Percentiles rank a stretch among this genome's conserved stretches.
phyloP scores from a whole-genome alignment of 2,329 filamentous ascomycete genomes.

The Colletotrichum paranaense region DNA sequence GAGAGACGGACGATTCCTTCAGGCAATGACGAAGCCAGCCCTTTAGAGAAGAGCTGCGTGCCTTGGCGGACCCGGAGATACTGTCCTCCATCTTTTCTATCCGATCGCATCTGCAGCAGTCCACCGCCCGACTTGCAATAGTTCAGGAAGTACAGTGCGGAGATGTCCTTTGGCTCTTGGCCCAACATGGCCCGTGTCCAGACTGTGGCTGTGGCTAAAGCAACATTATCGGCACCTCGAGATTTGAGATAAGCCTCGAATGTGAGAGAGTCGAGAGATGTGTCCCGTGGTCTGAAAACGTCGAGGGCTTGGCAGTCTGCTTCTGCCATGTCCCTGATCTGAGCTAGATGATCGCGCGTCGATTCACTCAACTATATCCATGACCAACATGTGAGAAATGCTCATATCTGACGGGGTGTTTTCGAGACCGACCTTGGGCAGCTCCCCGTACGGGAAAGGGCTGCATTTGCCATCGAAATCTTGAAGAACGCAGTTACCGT shows the following conservation, averaged over 20 bases:
- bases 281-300: slow-evolving; percentile 36
- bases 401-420: no score
- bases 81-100: slow-evolving; percentile 63
- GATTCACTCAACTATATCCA: slow-evolving; percentile 20
- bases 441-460: slow-evolving; percentile 36
- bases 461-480: slow-evolving; percentile 46
- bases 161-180: slow-evolving; percentile 59
- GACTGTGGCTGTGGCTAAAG: slow-evolving; percentile 51
- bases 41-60: slow-evolving; percentile 53
- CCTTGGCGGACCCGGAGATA: slow-evolving; percentile 61
- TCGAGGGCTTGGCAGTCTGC: slow-evolving; percentile 44
- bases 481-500: slow-evolving; percentile 56
- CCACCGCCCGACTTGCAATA: slow-evolving; percentile 66
- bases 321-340: slow-evolving; percentile 42
- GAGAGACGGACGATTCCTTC: slow-evolving; percentile 42
- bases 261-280: slow-evolving; percentile 40
- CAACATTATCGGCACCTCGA: slow-evolving; percentile 38
- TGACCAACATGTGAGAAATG: background rate
- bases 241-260: slow-evolving; percentile 44
- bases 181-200: slow-evolving; percentile 64
- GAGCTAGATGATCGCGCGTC: background rate
- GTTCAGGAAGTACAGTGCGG: slow-evolving; percentile 64
- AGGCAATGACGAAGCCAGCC: slow-evolving; percentile 49
- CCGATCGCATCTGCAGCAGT: slow-evolving; percentile 62
- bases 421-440: slow-evolving; percentile 30